Evolutionary conservation across 2,329 filamentous ascomycete species (phyloP).

Genomic region (Lecanoromycetidae sp.): DNA sequence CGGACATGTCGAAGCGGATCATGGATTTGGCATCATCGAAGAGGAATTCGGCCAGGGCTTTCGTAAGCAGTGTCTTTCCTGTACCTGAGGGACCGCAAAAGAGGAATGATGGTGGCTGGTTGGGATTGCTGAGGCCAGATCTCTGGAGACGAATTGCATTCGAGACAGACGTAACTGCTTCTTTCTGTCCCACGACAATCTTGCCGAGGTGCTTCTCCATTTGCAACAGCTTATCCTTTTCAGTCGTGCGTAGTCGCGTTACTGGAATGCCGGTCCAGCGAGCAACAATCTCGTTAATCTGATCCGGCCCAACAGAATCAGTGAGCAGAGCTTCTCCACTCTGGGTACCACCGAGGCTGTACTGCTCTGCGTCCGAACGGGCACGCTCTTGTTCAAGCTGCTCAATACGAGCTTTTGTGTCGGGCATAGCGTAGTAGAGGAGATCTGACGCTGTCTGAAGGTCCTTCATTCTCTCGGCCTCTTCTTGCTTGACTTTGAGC

Average conservation of each 20-base stretch:
- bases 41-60: constrained; percentile 91
- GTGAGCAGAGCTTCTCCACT: constrained; percentile 62
- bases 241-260: constrained; percentile 80
- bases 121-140: constrained; percentile 88
- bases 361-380: constrained; percentile 58
- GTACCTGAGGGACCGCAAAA: constrained; percentile 98
- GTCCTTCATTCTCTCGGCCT: constrained; percentile 79
- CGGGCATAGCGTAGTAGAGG: constrained; percentile 93
- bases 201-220: constrained; percentile 84
- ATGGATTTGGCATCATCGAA: constrained; percentile 96
- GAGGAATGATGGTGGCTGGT: constrained; percentile 93
- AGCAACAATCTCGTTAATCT: constrained; percentile 97
- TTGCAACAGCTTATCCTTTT: constrained; percentile 95
- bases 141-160: constrained; percentile 93
- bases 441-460: constrained; percentile 82
- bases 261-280: constrained; percentile 98
- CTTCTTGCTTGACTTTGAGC: constrained; percentile 81
- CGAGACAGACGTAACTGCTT: constrained; percentile 83
- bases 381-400: constrained; percentile 70
- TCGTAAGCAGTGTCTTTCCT: constrained; percentile 93
- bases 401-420: constrained; percentile 70
- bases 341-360: constrained; percentile 43
- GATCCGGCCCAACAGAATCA: constrained; percentile 87
- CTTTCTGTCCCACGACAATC: constrained; percentile 83
- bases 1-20: constrained; percentile 99